These are phyloP conservation scores for Fusarium succisae DNA, from an alignment of 2,329 filamentous ascomycete species.

Conservation along the genomic window DNA sequence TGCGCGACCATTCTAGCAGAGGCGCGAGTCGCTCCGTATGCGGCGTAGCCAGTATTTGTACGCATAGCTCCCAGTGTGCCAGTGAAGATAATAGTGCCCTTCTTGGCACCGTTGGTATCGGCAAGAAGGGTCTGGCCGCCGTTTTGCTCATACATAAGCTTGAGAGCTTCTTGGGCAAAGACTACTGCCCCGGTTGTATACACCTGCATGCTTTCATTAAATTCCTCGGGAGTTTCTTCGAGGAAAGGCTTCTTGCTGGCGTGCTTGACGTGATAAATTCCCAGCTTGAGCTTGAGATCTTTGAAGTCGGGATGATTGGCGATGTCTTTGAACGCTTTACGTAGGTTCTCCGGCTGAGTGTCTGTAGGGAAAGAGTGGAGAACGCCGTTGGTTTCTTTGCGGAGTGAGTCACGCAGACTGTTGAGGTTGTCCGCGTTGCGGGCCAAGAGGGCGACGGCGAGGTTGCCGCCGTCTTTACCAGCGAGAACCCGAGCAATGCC, in stretches of 20 bases:
- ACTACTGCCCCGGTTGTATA: slow-evolving; percentile 66
- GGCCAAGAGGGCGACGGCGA: slow-evolving; percentile 32
- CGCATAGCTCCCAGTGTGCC: slow-evolving; percentile 63
- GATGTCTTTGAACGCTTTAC: slow-evolving; percentile 48
- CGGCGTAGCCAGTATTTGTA: slow-evolving; percentile 62
- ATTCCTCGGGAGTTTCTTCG: slow-evolving; percentile 60
- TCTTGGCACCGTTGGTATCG: slow-evolving; percentile 58
- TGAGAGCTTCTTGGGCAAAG: slow-evolving; percentile 63
- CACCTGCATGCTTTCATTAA: slow-evolving; percentile 56
- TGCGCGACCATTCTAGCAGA: slow-evolving; percentile 65
- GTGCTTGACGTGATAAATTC: slow-evolving; percentile 67
- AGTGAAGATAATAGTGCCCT: slow-evolving; percentile 67
- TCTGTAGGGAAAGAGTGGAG: slow-evolving; percentile 30
- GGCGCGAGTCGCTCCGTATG: slow-evolving; percentile 63
- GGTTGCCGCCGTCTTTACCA: slow-evolving; percentile 13
- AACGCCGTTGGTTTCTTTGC: slow-evolving; percentile 53
- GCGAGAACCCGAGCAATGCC: slow-evolving; percentile 60
- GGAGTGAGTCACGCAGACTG: slow-evolving; percentile 51
- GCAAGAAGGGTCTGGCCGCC: slow-evolving; percentile 55
- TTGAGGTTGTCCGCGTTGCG: slow-evolving; percentile 31
- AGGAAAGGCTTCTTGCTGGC: slow-evolving; percentile 64
- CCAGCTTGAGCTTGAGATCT: slow-evolving; percentile 59
- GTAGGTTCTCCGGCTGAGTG: slow-evolving; percentile 13
- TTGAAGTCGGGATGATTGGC: slow-evolving; percentile 57
- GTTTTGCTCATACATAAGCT: slow-evolving; percentile 61